phyloP scores from a whole-genome alignment of 148 eudicot genomes.

The Camellia japonica region DNA sequence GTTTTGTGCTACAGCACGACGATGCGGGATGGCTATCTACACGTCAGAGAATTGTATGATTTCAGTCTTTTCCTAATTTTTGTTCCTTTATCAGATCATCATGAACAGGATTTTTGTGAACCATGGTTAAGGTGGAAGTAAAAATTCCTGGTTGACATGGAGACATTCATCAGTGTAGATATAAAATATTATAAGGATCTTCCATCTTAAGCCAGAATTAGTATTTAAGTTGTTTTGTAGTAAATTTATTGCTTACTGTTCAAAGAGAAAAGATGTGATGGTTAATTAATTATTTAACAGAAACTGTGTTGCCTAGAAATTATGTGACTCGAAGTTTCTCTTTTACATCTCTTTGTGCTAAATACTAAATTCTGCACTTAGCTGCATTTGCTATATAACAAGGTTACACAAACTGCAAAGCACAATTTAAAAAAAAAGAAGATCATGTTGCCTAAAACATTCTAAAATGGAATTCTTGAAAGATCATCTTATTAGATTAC shows the following conservation, averaged over 20 bases:
- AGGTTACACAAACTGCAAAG: background rate
- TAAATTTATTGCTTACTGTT: too few relatives aligned
- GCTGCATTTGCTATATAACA: background rate
- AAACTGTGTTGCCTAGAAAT: background rate
- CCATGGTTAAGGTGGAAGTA: too few relatives aligned
- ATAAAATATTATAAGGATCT: background rate
- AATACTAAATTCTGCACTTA: background rate
- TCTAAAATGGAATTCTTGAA: background rate
- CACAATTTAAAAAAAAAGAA: background rate
- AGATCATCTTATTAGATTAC: background rate
- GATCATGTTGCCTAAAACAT: background rate
- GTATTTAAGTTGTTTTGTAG: background rate
- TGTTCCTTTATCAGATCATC: background rate
- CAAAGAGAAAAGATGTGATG: too few relatives aligned
- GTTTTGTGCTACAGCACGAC: too few relatives aligned
- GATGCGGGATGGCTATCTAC: background rate
- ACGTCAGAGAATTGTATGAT: conserved; percentile 29
- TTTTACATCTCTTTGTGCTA: background rate
- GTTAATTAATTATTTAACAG: background rate
- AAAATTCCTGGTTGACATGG: too few relatives aligned
- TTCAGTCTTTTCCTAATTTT: background rate
- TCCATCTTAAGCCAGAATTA: background rate
- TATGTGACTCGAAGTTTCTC: background rate
- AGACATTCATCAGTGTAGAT: background rate
- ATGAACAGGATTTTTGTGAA: background rate